Evolutionary conservation across 495 filamentous ascomycete genomes (phyloP), one percentile per base, ranked within the genome.

Genomic region (Podospora anserina): DNA sequence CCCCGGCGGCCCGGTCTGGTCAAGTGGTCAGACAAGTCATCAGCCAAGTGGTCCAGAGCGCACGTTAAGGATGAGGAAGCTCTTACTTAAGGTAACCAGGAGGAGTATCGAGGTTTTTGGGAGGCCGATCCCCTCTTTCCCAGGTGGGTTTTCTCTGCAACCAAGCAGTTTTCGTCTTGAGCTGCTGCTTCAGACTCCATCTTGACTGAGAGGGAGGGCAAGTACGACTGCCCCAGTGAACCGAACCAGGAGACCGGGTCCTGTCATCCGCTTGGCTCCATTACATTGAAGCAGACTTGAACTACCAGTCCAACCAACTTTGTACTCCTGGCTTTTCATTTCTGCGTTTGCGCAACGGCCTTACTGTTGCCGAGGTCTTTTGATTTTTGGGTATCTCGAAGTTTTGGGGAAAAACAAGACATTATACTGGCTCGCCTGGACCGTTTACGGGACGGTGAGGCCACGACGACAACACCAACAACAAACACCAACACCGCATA

Each of bases 261-360:
- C 39, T 49, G 39, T 11, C 15, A 49, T 16, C 13, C 39, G 13
- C 13, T 13, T 16, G 15, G 15, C 39, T 49, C 39, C 39, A 16
- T 49, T 32, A 32, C 39, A 49, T 49, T 11, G 7, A 16, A 49
- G 9, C 39, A 49, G 39, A 49, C 39, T 49, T 49, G 39, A 49
- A 5, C 39, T 13, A 49, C 39, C 39, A 49, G 39, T 49, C 7
- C 39, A 49, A 49, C 39, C 39, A 11, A 49, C 39, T 49, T 49
- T 49, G 39, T 49, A 49, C 39, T 49, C 39, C 39, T 49, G 39
- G 39, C 39, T 13, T 49, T 49, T 49, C 39, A 63, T 63, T 32
- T 27, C 27, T 63, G 39, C 61, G 39, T 63, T 61, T 32, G 39
- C 61, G 61, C 61, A 32, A 20, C 61, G 28, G 61, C 61, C 28